Evolutionary conservation across 495 filamentous ascomycete genomes (phyloP), one percentile per base, ranked within the genome.

Genomic region (Chaetomium fimeti): DNA sequence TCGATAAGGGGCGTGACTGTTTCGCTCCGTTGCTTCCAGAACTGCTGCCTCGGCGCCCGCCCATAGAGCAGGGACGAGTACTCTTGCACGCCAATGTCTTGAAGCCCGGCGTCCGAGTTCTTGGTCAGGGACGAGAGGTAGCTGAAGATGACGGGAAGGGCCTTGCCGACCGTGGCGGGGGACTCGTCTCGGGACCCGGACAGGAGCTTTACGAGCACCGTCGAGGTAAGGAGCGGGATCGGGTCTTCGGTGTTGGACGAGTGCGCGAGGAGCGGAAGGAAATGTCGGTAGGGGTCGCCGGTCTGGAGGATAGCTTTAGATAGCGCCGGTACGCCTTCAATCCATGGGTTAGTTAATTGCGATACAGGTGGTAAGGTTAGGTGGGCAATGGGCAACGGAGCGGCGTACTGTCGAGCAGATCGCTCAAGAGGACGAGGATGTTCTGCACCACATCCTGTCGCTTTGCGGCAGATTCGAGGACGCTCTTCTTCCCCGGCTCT

Each of bases 51-150:
- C n/a, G 92, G 83, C 58, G 83, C 85, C 60, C 79, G 84, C 28
- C 85, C 91, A 54, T 91, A 87, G 22, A 98, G 78, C n/a, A 98
- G 80, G 4, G 89, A 84, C 38, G 95, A 96, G 76, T 95, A 94
- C 73, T 91, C 86, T 73, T 92, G 89, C 12, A 98, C 92, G 6
- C 91, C 93, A 74, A 97, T 96, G 70, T 99, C 95, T 75, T 98
- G 94, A 24, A 97, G 82, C 22, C 91, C 91, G 61, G 89, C 90
- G 65, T 82, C 79, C 56, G 90, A 82, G 71, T 86, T 91, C 77
- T 91, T 90, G 59, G 89, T 87, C 51, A 91, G 80, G 45, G 84
- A 84, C n/a, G 91, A 88, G 45, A 98, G 85, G 77, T 96, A 97
- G 71, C 80, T 85, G 77, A 93, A 93, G 36, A 98, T 80, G 70